These are phyloP conservation scores for Pseudogymnoascus sp. DNA, from an alignment of 2,329 filamentous ascomycete genomes.

Conservation along the genomic window DNA sequence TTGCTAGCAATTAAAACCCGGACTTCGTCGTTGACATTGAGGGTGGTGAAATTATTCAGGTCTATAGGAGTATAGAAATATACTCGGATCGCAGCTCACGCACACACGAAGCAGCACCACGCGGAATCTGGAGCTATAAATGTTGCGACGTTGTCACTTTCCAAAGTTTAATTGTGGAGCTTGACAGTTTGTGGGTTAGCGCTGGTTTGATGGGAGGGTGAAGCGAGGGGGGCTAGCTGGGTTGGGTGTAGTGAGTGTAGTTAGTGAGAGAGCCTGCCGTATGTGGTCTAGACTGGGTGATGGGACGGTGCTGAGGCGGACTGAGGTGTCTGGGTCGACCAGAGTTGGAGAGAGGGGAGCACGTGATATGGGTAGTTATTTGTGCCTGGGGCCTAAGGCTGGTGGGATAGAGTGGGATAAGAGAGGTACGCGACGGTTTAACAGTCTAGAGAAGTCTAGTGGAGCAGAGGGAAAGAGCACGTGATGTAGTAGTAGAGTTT, in stretches of 20 bases:
- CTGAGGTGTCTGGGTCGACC: background rate
- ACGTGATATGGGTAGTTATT: too few species aligned
- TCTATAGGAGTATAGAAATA: background rate
- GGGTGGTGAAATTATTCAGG: too few species aligned
- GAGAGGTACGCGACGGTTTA: too few species aligned
- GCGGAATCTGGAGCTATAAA: background rate
- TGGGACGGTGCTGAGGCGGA: background rate
- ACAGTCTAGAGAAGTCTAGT: too few species aligned
- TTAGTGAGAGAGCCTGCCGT: background rate
- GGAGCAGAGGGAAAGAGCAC: background rate
- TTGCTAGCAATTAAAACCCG: background rate
- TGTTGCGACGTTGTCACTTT: slow-evolving; percentile 1
- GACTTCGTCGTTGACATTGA: background rate
- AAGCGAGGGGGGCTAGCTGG: background rate
- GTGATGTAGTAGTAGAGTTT: background rate
- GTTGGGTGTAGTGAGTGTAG: background rate
- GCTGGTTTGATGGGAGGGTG: background rate
- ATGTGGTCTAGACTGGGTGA: background rate
- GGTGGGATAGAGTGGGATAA: too few species aligned
- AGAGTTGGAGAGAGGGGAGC: too few species aligned
- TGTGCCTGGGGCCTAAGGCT: too few species aligned
- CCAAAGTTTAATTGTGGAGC: background rate
- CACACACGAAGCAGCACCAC: background rate
- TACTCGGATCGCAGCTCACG: background rate
- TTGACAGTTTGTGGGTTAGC: background rate